A percentile compares a stretch with the other conserved stretches of the same genome.
Conservation (phyloP, 2,329 filamentous ascomycete genomes). For the Simplicillium aogashimaense region DNA sequence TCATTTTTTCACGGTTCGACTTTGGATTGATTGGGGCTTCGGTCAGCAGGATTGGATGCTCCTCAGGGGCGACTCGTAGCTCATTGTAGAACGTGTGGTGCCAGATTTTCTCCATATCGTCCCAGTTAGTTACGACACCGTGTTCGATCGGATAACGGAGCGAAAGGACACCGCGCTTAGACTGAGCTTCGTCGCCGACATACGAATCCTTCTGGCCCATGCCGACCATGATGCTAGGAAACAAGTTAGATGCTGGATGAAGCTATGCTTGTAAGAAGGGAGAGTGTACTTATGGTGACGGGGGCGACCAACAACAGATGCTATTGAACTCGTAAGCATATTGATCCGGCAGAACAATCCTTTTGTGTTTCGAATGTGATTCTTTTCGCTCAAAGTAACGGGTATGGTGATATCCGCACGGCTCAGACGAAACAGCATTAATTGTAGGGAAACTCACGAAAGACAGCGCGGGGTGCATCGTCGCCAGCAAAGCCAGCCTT, state of each 20-base stretch:
- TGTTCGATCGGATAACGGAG: slow-evolving; percentile 99
- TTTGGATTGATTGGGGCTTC: slow-evolving; percentile 99
- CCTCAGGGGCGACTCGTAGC: slow-evolving; percentile 97
- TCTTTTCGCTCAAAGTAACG: too few relatives aligned
- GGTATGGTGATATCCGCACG: too few relatives aligned
- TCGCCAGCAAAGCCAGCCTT: slow-evolving; percentile 99
- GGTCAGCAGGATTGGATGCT: slow-evolving; percentile 98
- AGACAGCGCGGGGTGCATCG: slow-evolving; percentile 98
- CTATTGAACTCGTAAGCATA: slow-evolving; percentile 33
- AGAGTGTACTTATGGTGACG: slow-evolving; percentile 95
- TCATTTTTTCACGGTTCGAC: slow-evolving; percentile 99
- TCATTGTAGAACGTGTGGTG: slow-evolving; percentile 99
- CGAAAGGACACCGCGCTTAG: slow-evolving; percentile 99
- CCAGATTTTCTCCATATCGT: slow-evolving; percentile 99
- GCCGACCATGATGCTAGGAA: slow-evolving; percentile 95
- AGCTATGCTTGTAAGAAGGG: not conserved
- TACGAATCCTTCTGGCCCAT: slow-evolving; percentile 99
- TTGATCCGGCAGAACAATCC: not conserved
- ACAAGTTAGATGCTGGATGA: not conserved
- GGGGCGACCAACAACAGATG: slow-evolving; percentile 98
- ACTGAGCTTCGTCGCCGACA: slow-evolving; percentile 99
- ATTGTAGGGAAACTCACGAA: slow-evolving; percentile 66
- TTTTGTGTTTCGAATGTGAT: too few relatives aligned
- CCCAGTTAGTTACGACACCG: slow-evolving; percentile 99
- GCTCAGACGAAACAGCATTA: slow-evolving; percentile 2